Conservation (phyloP, 352 stramenopile genomes). For the Thraustotheca clavata region DNA sequence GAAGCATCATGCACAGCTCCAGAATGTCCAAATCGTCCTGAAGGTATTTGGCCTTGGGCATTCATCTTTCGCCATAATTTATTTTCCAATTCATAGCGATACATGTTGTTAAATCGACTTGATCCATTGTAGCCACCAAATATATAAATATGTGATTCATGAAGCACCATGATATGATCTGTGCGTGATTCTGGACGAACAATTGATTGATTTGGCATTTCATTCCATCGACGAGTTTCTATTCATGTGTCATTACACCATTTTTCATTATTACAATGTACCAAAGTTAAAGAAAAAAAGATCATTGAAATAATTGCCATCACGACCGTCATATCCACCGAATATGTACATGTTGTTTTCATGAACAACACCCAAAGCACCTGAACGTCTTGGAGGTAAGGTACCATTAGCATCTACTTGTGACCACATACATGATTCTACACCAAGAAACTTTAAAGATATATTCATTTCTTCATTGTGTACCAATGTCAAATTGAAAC, state of each 20-base stretch:
- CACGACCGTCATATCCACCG: slow-evolving; percentile 81
- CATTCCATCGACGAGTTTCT: slow-evolving; percentile 54
- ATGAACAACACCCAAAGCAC: slow-evolving; percentile 68
- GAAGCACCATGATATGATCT: slow-evolving; percentile 83
- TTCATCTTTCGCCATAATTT: slow-evolving; percentile 51
- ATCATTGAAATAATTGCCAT: slow-evolving; percentile 87
- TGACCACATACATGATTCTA: slow-evolving; percentile 51
- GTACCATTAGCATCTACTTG: slow-evolving; percentile 56
- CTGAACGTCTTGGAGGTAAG: slow-evolving; percentile 61
- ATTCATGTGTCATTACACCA: background rate
- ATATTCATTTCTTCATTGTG: background rate
- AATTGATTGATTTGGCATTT: slow-evolving; percentile 57
- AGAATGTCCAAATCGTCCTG: slow-evolving; percentile 73
- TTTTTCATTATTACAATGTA: slow-evolving; percentile 15
- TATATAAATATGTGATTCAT: slow-evolving; percentile 70
- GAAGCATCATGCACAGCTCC: slow-evolving; percentile 58
- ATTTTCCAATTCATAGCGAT: slow-evolving; percentile 49
- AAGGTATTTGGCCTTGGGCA: slow-evolving; percentile 38
- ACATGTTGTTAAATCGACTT: slow-evolving; percentile 77
- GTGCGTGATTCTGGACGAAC: slow-evolving; percentile 67
- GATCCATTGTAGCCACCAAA: slow-evolving; percentile 85
- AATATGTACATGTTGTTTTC: slow-evolving; percentile 85
- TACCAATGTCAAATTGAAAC: slow-evolving; percentile 75
- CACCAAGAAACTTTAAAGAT: background rate
- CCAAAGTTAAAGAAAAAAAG: slow-evolving; percentile 84